phyloP scores from a whole-genome alignment of 2,329 filamentous ascomycete genomes.

The Microdochium paspali region DNA sequence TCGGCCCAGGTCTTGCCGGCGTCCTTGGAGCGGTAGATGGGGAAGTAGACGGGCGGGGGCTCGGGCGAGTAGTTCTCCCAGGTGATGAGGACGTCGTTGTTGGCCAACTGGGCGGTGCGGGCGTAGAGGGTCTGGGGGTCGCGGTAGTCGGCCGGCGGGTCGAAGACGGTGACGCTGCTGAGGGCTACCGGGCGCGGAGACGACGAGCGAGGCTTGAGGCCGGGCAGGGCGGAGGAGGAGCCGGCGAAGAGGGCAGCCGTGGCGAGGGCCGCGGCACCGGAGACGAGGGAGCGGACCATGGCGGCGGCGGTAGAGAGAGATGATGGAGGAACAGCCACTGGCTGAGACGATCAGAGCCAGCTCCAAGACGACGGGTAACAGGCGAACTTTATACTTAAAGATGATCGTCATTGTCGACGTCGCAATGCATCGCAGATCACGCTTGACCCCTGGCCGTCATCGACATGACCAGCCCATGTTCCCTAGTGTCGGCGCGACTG shows the following conservation, averaged over 20 bases:
- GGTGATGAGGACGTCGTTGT: constrained; percentile 39
- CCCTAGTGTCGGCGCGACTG: background rate
- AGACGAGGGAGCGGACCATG: background rate
- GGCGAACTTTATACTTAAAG: background rate
- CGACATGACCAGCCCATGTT: too few relatives aligned
- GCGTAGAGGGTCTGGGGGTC: constrained; percentile 33
- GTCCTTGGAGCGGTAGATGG: constrained; percentile 43
- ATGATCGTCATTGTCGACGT: background rate
- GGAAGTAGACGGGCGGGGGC: constrained; percentile 44
- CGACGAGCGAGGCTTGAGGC: background rate
- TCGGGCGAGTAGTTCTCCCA: constrained; percentile 49
- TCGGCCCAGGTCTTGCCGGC: constrained; percentile 52
- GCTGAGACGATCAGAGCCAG: too few relatives aligned
- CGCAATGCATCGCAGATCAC: background rate
- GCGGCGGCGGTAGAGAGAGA: background rate
- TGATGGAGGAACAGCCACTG: too few relatives aligned
- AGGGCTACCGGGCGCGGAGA: background rate
- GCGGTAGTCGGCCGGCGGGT: constrained; percentile 31
- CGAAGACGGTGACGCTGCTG: constrained; percentile 24
- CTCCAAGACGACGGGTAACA: too few relatives aligned
- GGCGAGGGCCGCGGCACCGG: background rate
- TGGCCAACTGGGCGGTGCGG: constrained; percentile 30
- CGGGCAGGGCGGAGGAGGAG: background rate
- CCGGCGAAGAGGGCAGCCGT: background rate
- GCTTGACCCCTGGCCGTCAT: too few relatives aligned